Conservation (phyloP, 129 eudicot genomes). For the sunflower (Helianthus annuus) region HanXRQr2.0-SUNRISE NC_035440.2:6618363-6618862, state of each 20-base stretch:
- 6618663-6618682: background rate
- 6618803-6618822: too few species aligned
- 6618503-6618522: constrained; percentile 76
- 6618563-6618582: constrained; percentile 69
- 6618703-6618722: background rate
- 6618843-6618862: constrained; percentile 60
- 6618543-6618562: constrained; percentile 83
- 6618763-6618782: background rate
- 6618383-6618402: too few species aligned
- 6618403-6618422: too few species aligned
- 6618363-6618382: background rate
- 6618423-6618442: too few species aligned
- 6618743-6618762: background rate
- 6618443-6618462: too few species aligned
- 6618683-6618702: background rate
- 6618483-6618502: constrained; percentile 81
- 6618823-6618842: background rate
- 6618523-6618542: constrained; percentile 88
- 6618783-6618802: too few species aligned
- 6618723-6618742: background rate
- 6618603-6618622: background rate
- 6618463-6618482: constrained; percentile 51
- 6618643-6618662: background rate
- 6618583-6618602: constrained; percentile 52
- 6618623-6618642: background rate